Percentiles rank a stretch among this genome's conserved stretches.
These are phyloP conservation scores for Haplosporangium gracile DNA, from an alignment of 192 early-diverging fungal species.

Conservation along the genomic window DNA sequence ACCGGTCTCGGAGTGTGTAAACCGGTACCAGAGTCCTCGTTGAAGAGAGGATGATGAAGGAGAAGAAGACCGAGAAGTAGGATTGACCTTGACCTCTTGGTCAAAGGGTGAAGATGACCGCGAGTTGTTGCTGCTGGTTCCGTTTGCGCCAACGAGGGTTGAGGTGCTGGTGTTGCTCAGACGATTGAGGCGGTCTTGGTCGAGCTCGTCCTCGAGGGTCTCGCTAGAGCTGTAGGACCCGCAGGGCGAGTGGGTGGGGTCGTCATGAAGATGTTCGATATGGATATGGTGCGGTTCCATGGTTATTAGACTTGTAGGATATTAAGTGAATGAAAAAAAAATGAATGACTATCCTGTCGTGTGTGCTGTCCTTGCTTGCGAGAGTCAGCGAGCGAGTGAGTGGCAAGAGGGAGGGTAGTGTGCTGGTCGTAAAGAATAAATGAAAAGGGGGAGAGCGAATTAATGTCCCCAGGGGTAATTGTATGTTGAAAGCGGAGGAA, in stretches of 20 bases:
- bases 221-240: constrained; percentile 25
- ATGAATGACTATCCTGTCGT: background rate
- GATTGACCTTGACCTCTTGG: constrained; percentile 1
- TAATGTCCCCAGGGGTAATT: background rate
- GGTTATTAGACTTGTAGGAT: too few species aligned
- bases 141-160: constrained; percentile 22
- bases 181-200: constrained; percentile 25
- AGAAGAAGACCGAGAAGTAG: background rate
- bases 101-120: constrained; percentile 2
- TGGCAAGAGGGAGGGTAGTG: background rate
- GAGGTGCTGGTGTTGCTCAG: constrained; percentile 28
- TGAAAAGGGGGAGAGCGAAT: background rate
- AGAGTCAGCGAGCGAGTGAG: background rate
- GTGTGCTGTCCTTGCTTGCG: too few species aligned
- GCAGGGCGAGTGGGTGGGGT: constrained; percentile 17
- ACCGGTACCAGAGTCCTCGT: constrained; percentile 25
- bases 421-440: constrained; percentile 4
- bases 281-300: constrained; percentile 27
- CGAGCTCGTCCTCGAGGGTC: background rate
- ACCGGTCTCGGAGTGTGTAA: constrained; percentile 40
- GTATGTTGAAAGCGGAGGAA: background rate
- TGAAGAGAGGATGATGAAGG: background rate
- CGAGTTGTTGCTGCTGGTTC: background rate
- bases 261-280: constrained; percentile 27
- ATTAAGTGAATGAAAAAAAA: background rate